Evolutionary conservation across 2,329 filamentous ascomycete species (phyloP).

Genomic region (Fusarium brachygibbosum): DNA sequence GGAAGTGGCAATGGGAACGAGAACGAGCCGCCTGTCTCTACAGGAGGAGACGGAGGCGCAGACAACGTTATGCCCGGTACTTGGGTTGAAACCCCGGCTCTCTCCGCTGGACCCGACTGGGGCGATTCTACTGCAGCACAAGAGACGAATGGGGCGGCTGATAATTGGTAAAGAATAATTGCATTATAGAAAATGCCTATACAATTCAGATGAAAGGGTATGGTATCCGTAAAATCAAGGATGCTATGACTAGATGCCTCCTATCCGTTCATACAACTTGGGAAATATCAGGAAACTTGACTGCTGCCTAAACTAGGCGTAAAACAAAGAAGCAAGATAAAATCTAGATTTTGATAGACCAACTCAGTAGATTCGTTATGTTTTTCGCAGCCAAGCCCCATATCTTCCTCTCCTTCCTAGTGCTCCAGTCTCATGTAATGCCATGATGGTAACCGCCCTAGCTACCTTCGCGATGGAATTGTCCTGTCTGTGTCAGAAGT

Average conservation of each 20-base stretch:
- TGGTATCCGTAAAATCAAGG: slow-evolving; percentile 42
- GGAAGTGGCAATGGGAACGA: neutral
- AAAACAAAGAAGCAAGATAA: neutral
- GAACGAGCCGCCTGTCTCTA: slow-evolving; percentile 7
- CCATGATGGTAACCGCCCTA: slow-evolving; percentile 25
- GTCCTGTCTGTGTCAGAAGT: slow-evolving; percentile 37
- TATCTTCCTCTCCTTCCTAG: neutral
- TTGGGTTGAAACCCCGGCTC: slow-evolving; percentile 42
- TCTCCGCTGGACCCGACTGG: slow-evolving; percentile 42
- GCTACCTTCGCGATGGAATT: slow-evolving; percentile 22
- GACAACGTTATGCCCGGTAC: slow-evolving; percentile 54
- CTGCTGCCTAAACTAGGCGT: too few species aligned
- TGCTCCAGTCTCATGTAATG: slow-evolving; percentile 12
- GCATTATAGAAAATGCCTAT: slow-evolving; percentile 25
- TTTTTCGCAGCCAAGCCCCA: neutral
- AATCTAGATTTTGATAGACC: neutral
- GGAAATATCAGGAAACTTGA: neutral
- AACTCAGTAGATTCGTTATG: neutral
- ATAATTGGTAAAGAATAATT: slow-evolving; percentile 28
- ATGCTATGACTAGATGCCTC: slow-evolving; percentile 31
- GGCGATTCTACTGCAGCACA: slow-evolving; percentile 51
- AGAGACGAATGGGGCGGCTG: slow-evolving; percentile 49
- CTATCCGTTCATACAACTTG: slow-evolving; percentile 12
- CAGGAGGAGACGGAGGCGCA: slow-evolving; percentile 10
- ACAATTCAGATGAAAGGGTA: slow-evolving; percentile 22